Conservation (phyloP, 495 filamentous ascomycete species). For the Lophiostoma macrostomum region DNA sequence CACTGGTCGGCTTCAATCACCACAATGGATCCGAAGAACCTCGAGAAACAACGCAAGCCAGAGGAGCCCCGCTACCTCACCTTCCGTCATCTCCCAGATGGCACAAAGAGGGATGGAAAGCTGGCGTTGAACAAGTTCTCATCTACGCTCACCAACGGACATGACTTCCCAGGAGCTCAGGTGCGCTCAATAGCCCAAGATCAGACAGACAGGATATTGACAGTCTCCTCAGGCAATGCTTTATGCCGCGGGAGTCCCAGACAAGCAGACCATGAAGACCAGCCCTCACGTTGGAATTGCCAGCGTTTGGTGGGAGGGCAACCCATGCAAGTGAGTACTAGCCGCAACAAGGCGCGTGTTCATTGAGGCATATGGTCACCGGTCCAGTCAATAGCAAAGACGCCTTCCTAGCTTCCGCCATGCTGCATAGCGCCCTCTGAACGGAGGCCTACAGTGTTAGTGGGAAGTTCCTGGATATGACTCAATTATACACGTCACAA, state of each 20-base stretch:
- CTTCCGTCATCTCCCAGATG: slow-evolving; percentile 58
- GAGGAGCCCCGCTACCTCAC: slow-evolving; percentile 61
- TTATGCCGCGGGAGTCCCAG: slow-evolving; percentile 86
- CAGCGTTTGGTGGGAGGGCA: slow-evolving; percentile 98
- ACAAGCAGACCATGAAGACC: slow-evolving; percentile 80
- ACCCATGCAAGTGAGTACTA: slow-evolving; percentile 71
- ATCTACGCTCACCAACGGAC: slow-evolving; percentile 67
- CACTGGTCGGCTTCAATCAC: neutral
- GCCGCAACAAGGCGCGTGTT: slow-evolving; percentile 6
- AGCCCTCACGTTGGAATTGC: slow-evolving; percentile 86
- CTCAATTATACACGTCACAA: too few species aligned
- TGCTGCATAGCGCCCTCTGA: too few species aligned
- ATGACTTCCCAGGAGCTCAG: slow-evolving; percentile 94
- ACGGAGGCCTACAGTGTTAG: too few species aligned
- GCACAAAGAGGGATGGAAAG: slow-evolving; percentile 58
- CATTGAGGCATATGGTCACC: too few species aligned
- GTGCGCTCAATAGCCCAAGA: slow-evolving; percentile 46
- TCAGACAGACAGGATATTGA: neutral
- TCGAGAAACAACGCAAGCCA: slow-evolving; percentile 40
- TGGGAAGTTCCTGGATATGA: too few species aligned
- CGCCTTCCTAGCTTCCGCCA: too few species aligned
- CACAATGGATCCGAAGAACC: slow-evolving; percentile 48
- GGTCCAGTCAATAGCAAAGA: too few species aligned
- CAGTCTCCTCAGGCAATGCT: slow-evolving; percentile 68
- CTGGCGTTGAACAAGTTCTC: slow-evolving; percentile 68